These are phyloP conservation scores for Leishmania martiniquensis DNA, from an alignment of 208 protist genomes.

Conservation along the genomic window DNA sequence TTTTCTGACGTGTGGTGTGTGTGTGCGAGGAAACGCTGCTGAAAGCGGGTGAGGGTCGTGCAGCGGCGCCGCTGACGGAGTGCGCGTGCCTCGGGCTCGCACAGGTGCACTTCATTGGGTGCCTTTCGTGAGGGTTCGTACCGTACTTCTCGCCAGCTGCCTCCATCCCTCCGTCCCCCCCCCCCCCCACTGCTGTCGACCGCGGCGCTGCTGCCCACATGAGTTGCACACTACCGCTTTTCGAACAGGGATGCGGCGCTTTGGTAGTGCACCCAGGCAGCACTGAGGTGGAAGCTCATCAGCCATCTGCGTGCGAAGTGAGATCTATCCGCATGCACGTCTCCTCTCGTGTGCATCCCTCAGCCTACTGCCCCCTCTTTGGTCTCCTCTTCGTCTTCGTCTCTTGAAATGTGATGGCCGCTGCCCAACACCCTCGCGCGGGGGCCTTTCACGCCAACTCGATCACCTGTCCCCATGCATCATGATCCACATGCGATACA, in stretches of 20 bases:
- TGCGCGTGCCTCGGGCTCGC: not conserved
- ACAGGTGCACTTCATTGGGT: not conserved
- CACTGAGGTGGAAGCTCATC: not conserved
- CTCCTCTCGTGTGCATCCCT: not conserved
- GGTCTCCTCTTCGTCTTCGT: not conserved
- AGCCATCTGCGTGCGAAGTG: not conserved
- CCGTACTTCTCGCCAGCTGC: not conserved
- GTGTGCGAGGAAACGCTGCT: not conserved
- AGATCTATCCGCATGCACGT: not conserved
- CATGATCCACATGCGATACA: not conserved
- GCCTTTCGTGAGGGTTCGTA: not conserved
- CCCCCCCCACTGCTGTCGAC: not conserved
- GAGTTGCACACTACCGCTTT: not conserved
- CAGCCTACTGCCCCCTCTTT: not conserved
- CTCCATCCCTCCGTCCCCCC: not conserved
- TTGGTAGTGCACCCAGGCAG: too few relatives aligned
- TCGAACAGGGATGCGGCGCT: not conserved
- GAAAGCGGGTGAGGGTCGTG: not conserved
- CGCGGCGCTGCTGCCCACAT: not conserved
- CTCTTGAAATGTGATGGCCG: not conserved
- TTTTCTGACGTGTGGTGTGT: not conserved
- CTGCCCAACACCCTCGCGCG: not conserved
- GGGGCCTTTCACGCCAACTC: not conserved
- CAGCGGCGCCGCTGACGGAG: not conserved
- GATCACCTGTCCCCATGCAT: not conserved